phyloP scores from a whole-genome alignment of 2,329 filamentous ascomycete species.

The Onygenales sp. region DNA sequence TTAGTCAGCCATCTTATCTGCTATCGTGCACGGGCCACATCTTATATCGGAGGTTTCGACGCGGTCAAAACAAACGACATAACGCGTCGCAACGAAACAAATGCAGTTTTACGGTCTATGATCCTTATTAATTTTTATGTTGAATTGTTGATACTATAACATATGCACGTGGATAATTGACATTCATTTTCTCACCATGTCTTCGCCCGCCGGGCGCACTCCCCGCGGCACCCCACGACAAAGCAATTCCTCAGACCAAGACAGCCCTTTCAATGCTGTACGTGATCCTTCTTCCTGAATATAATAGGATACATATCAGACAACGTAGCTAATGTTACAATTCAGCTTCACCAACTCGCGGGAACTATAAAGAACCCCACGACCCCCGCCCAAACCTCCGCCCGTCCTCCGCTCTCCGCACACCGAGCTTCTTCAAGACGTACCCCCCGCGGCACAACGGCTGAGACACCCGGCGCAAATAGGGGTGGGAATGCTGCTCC shows the following conservation, averaged over 20 bases:
- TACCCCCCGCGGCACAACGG: slow-evolving; percentile 20
- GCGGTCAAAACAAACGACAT: neutral
- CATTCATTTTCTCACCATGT: neutral
- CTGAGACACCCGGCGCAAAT: neutral
- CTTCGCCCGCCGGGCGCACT: neutral
- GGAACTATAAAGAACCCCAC: slow-evolving; percentile 22
- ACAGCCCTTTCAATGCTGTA: slow-evolving; percentile 6
- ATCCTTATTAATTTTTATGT: neutral
- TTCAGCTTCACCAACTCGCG: slow-evolving; percentile 26
- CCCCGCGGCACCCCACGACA: neutral
- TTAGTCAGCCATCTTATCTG: neutral
- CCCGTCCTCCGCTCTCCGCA: slow-evolving; percentile 21
- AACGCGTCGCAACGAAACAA: slow-evolving; percentile 1
- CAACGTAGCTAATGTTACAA: neutral
- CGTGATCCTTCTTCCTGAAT: neutral
- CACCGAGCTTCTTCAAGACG: slow-evolving; percentile 24
- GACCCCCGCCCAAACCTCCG: slow-evolving; percentile 26
- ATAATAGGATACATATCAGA: neutral
- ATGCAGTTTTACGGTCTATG: neutral
- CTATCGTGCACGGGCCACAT: neutral
- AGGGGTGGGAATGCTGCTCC: slow-evolving; percentile 28
- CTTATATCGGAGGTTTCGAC: neutral
- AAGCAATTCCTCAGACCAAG: neutral
- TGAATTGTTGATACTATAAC: neutral
- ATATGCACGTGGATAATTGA: neutral